Base-by-base conservation (phyloP, 2,329 filamentous ascomycete genomes). In the Keithomyces neogunnii region DNA sequence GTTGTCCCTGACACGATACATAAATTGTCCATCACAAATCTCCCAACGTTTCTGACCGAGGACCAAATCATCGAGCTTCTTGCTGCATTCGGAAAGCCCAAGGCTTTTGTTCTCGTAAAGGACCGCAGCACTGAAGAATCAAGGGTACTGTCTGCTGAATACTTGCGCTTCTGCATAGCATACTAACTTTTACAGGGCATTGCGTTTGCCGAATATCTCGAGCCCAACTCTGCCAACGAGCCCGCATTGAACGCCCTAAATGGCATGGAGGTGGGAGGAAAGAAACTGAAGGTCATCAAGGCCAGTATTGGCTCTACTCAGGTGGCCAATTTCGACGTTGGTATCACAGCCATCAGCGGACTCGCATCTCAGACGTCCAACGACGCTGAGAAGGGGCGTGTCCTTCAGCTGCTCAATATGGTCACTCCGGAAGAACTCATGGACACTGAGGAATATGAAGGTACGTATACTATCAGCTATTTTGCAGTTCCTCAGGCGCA, bases 291-390 rank as follows among this genome's bases (percentile, higher is more conserved):
- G 72, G 90, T 96, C 36, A 77, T 82, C 58, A 89, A 91, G 63
- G 95, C 93, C 32, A 95, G 91, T 68, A 88, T 96, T 57, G 93
- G 93, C 59, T 85, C 89, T 55, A 92, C 90, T n/a, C 93, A 99
- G 67, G 90, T 90, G 28, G 79, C 88, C 45, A 90, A 90, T 56
- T 80, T 95, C 40, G 93, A 99, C 63, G 95, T 96, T 78, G 89
- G 92, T 51, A 92, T 99, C 56, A 95, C 93, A 60, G 93, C 93
- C 56, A 97, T 99, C 84, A 95, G 91, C 48, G 90, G 96, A 81
- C 87, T 99, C 61, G 93, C 93, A 38, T 91, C 92, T 52, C 95
- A 93, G 26, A 89, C 85, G 3, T 86, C 88, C 38, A 79, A 79
- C 51, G 87, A 91, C 54, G 75, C 87, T 35, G 90, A 95, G 59